Conservation (phyloP, 129 eudicot genomes). For the Scalesia atractyloides region DNA sequence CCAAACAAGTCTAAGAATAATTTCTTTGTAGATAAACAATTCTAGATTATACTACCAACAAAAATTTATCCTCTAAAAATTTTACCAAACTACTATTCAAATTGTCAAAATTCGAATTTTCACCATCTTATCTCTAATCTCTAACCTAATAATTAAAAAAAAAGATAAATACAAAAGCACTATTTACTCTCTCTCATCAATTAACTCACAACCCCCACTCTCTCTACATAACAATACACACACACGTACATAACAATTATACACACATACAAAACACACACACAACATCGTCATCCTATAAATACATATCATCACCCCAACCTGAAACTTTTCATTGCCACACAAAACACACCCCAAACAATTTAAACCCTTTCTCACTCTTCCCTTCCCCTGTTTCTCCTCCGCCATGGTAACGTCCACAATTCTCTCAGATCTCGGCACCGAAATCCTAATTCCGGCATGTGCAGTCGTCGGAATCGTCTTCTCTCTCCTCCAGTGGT, state of each 20-base stretch:
- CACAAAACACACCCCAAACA: background rate
- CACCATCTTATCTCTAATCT: too few species aligned
- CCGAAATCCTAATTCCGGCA: slow-evolving; percentile 56
- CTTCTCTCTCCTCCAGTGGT: slow-evolving; percentile 65
- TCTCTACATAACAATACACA: background rate
- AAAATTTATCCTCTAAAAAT: too few species aligned
- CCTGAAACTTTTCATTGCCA: slow-evolving; percentile 12
- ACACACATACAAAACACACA: slow-evolving; percentile 12
- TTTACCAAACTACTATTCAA: too few species aligned
- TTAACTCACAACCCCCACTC: background rate
- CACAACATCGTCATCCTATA: slow-evolving; percentile 11
- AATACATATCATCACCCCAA: slow-evolving; percentile 11
- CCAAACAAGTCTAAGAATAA: too few species aligned
- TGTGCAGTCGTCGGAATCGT: slow-evolving; percentile 71
- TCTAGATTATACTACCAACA: too few species aligned
- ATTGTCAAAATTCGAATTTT: too few species aligned
- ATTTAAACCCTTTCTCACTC: slow-evolving; percentile 20
- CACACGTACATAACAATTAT: background rate
- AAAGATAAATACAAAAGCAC: too few species aligned
- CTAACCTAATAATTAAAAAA: too few species aligned
- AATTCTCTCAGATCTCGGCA: slow-evolving; percentile 54
- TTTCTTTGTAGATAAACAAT: too few species aligned
- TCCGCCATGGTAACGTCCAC: slow-evolving; percentile 38
- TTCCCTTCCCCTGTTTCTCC: background rate
- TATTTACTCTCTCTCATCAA: too few species aligned